Percentiles rank a stretch among this genome's conserved stretches.
phyloP scores from a whole-genome alignment of 2,329 filamentous ascomycete genomes.

The Calonectria pseudoturangicola region DNA sequence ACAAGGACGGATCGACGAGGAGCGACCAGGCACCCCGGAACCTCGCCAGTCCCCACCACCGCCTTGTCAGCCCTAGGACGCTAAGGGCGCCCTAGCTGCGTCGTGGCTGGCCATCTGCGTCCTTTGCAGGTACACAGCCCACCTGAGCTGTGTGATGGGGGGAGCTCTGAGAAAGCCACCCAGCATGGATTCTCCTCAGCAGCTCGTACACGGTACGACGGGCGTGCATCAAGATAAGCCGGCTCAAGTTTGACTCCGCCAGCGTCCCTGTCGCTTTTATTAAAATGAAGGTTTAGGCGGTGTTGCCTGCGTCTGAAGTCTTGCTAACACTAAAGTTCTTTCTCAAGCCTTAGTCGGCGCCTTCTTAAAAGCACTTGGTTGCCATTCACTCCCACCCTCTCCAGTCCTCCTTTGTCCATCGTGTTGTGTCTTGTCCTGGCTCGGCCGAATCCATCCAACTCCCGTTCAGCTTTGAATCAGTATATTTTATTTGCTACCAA shows the following conservation, averaged over 20 bases:
- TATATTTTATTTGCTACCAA: conserved; percentile 4
- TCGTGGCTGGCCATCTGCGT: conserved; percentile 35
- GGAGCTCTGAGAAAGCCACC: conserved; percentile 24
- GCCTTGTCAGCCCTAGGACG: conserved; percentile 54
- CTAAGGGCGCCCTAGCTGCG: conserved; percentile 38
- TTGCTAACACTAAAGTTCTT: conserved; percentile 39
- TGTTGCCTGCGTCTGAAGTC: conserved; percentile 40
- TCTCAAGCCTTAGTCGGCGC: conserved; percentile 40
- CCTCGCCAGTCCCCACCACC: conserved; percentile 34
- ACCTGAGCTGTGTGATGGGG: conserved; percentile 34
- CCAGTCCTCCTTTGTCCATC: neutral
- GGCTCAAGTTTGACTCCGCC: conserved; percentile 44
- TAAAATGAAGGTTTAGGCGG: conserved; percentile 49
- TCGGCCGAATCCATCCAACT: conserved; percentile 18
- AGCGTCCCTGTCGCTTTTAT: conserved; percentile 46
- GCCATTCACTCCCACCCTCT: neutral
- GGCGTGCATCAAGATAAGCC: conserved; percentile 41
- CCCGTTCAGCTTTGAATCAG: conserved; percentile 21
- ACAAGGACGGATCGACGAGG: conserved; percentile 27
- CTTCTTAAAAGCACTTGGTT: conserved; percentile 30
- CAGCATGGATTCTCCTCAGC: conserved; percentile 1
- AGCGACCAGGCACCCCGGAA: conserved; percentile 16
- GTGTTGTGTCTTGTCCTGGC: neutral
- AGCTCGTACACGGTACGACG: conserved; percentile 24
- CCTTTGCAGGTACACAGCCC: conserved; percentile 47